Percentiles rank a stretch among this genome's conserved stretches.
Evolutionary conservation across 1,139 yeast species (phyloP).

Genomic region (Geotrichum klebahnii): DNA sequence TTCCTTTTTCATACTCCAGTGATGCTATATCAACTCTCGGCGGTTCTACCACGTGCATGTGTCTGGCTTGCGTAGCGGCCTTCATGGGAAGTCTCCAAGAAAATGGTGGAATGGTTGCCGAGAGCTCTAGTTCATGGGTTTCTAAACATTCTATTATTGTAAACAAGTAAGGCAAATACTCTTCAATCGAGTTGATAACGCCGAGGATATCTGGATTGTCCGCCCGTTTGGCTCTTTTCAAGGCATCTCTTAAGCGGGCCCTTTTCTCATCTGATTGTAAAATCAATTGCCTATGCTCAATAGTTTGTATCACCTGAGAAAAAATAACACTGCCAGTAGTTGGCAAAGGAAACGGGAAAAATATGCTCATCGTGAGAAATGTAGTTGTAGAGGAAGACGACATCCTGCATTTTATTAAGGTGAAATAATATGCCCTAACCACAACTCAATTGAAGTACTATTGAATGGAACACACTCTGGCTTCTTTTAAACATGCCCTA

Average conservation of each 20-base stretch:
- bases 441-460: not conserved
- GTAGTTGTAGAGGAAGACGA: conserved; percentile 54
- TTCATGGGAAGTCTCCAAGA: conserved; percentile 36
- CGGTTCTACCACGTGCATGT: conserved; percentile 26
- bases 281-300: conserved; percentile 30
- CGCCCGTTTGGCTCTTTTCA: conserved; percentile 35
- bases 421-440: conserved; percentile 50
- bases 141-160: conserved; percentile 26
- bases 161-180: conserved; percentile 33
- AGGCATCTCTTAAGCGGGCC: conserved; percentile 34
- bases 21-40: conserved; percentile 31
- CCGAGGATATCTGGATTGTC: conserved; percentile 32
- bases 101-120: conserved; percentile 21
- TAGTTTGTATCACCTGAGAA: conserved; percentile 27
- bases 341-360: conserved; percentile 33
- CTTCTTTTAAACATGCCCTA: too few relatives aligned
- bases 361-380: conserved; percentile 27
- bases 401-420: conserved; percentile 61
- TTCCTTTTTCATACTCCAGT: conserved; percentile 34
- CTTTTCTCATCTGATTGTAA: conserved; percentile 35
- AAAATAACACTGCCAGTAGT: conserved; percentile 34
- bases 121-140: conserved; percentile 20
- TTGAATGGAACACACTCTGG: not conserved
- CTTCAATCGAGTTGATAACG: conserved; percentile 36
- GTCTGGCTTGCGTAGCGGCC: conserved; percentile 23